These are phyloP conservation scores for Pleurotus ostreatus DNA, from an alignment of 768 basidiomycete species.

Conservation along the genomic window DNA sequence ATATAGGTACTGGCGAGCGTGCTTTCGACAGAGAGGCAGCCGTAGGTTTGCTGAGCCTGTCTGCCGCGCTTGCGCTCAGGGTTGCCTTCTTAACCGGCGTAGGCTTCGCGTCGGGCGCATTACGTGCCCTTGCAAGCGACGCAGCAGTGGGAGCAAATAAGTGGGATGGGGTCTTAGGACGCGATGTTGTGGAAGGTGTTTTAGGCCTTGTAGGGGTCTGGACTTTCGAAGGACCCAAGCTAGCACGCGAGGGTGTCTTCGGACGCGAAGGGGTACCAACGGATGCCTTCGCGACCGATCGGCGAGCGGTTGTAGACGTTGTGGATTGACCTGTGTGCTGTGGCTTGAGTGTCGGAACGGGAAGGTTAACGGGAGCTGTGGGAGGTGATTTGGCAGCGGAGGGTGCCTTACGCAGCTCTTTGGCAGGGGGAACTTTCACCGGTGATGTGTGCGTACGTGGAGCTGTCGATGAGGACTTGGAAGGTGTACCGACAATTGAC, in stretches of 20 bases:
- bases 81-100: constrained; percentile 52
- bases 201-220: constrained; percentile 22
- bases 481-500: not conserved
- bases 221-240: constrained; percentile 13
- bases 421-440: not conserved
- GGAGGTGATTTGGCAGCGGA: constrained; percentile 12
- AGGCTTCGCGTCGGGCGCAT: constrained; percentile 41
- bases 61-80: constrained; percentile 48
- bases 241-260: constrained; percentile 10
- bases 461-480: constrained; percentile 1
- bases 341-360: constrained; percentile 26
- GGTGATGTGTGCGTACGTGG: constrained; percentile 4
- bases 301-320: constrained; percentile 24
- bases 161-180: constrained; percentile 63
- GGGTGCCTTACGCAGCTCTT: not conserved
- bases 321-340: constrained; percentile 37
- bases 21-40: constrained; percentile 70
- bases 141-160: constrained; percentile 83
- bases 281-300: constrained; percentile 15
- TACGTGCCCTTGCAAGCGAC: constrained; percentile 68
- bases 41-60: constrained; percentile 79
- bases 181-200: constrained; percentile 30
- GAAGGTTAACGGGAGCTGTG: constrained; percentile 16
- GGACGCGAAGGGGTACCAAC: constrained; percentile 12
- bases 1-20: constrained; percentile 32